Evolutionary conservation across 2,329 filamentous ascomycete species (phyloP).

Genomic region (Bipolaris sorokiniana): DNA sequence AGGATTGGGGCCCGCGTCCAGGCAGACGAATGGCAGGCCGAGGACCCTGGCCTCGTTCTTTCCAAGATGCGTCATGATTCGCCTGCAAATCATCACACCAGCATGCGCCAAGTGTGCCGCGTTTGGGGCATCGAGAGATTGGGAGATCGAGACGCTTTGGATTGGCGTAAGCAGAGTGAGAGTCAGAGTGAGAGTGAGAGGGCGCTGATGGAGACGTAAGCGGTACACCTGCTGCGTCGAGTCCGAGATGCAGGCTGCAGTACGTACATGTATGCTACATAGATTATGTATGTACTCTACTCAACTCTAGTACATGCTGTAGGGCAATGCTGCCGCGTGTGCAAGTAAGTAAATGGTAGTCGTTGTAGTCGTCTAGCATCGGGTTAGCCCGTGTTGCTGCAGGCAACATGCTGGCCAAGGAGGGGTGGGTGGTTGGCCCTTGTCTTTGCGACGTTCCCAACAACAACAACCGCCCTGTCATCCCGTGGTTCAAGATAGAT

Average conservation of each 20-base stretch:
- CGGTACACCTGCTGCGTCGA: background rate
- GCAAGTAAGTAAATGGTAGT: no score
- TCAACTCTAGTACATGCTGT: no score
- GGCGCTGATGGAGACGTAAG: no score
- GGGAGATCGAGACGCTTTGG: background rate
- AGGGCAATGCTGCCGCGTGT: no score
- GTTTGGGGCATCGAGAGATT: background rate
- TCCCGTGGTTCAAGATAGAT: slow-evolving; percentile 1
- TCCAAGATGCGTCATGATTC: slow-evolving; percentile 10
- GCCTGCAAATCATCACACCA: slow-evolving; percentile 1
- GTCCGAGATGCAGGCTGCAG: slow-evolving; percentile 1
- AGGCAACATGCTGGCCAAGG: slow-evolving; percentile 1
- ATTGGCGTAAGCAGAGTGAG: background rate
- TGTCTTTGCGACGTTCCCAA: background rate
- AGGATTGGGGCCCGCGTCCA: no score
- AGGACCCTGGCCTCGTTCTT: background rate
- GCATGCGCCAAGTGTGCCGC: slow-evolving; percentile 1
- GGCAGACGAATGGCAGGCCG: background rate
- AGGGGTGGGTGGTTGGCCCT: background rate
- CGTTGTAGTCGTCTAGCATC: background rate
- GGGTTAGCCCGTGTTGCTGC: slow-evolving; percentile 1
- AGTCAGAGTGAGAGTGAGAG: background rate
- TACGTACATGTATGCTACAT: background rate
- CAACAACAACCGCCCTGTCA: slow-evolving; percentile 1
- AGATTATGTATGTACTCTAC: no score